Percentiles rank a stretch among this genome's conserved stretches.
phyloP scores from a whole-genome alignment of 208 protist species.

The Perkinsela sp. region DNA sequence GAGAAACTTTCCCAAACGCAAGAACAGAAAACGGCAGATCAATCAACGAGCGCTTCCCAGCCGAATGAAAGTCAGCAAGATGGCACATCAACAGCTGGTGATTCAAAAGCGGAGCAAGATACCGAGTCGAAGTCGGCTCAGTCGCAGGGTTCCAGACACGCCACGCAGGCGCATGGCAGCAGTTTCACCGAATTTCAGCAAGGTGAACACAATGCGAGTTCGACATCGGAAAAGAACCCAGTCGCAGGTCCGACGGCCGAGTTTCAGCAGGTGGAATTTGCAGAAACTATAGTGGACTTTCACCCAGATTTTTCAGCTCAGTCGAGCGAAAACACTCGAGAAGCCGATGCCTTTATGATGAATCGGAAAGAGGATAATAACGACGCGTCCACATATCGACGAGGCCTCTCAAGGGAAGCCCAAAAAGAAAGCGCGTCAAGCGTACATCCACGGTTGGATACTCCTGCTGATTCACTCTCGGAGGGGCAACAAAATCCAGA shows the following conservation, averaged over 20 bases:
- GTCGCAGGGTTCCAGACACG: no score
- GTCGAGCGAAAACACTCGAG: neutral
- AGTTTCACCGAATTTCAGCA: no score
- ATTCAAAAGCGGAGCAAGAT: no score
- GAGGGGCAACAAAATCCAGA: no score
- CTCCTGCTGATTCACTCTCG: no score
- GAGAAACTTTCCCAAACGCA: constrained; percentile 8
- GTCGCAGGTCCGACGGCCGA: constrained; percentile 8
- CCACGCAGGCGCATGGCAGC: no score
- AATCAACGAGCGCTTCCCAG: constrained; percentile 1
- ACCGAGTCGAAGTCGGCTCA: no score
- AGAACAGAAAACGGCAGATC: constrained; percentile 1
- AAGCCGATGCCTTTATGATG: neutral
- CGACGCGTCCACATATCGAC: neutral
- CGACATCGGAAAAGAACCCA: no score
- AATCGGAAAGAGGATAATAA: neutral
- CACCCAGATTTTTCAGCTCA: constrained; percentile 6
- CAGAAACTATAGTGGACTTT: constrained; percentile 4
- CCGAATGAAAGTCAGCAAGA: constrained; percentile 1
- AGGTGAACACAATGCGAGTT: no score
- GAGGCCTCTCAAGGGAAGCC: neutral
- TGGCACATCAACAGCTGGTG: constrained; percentile 3
- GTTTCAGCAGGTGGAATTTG: constrained; percentile 5
- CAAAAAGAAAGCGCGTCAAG: no score
- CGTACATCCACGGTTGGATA: no score